These are phyloP conservation scores for Fomitopsis schrenkii DNA, from an alignment of 1,284 basidiomycete species.

Conservation along the genomic window DNA sequence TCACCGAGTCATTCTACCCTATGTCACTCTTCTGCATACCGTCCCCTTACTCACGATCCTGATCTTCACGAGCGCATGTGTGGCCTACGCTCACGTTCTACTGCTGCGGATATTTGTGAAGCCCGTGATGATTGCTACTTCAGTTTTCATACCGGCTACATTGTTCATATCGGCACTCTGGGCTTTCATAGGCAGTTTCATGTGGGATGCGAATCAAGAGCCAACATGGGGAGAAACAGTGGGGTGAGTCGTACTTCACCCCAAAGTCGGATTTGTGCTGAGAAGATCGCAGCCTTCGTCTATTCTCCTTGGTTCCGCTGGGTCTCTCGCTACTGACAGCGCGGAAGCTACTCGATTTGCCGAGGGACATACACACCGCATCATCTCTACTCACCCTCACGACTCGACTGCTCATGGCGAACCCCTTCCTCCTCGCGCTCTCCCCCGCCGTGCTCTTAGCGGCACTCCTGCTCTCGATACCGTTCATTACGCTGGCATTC, in stretches of 20 bases:
- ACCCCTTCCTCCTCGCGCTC: conserved; percentile 80
- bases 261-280: conserved; percentile 1
- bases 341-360: conserved; percentile 65
- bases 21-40: conserved; percentile 76
- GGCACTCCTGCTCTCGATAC: conserved; percentile 73
- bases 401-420: conserved; percentile 70
- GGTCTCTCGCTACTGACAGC: conserved; percentile 68
- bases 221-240: conserved; percentile 80
- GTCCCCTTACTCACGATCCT: conserved; percentile 82
- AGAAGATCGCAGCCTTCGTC: conserved; percentile 46
- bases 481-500: conserved; percentile 84
- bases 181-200: conserved; percentile 89
- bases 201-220: conserved; percentile 68
- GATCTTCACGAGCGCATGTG: conserved; percentile 65
- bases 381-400: conserved; percentile 80
- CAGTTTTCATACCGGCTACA: conserved; percentile 76
- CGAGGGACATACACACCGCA: conserved; percentile 63
- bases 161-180: conserved; percentile 81
- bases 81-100: conserved; percentile 76
- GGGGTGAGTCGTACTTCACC: conserved; percentile 48
- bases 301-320: conserved; percentile 78
- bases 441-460: conserved; percentile 75
- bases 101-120: conserved; percentile 76
- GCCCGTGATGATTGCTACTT: conserved; percentile 78
- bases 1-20: conserved; percentile 47